Conservation (phyloP, 179 eudicot genomes). For the Beta corolliflora region DNA sequence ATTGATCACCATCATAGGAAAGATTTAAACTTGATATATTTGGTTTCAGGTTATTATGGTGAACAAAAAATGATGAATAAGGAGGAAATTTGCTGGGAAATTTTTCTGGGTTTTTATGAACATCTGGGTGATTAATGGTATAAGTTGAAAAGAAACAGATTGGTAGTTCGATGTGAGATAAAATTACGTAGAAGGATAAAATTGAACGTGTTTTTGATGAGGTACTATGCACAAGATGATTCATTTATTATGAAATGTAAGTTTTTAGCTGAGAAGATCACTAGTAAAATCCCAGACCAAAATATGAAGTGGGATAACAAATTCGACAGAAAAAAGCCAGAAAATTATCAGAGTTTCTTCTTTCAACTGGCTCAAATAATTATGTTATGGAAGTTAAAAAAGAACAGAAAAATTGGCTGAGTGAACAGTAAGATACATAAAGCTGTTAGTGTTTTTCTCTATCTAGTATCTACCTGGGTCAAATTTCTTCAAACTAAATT, state of each 20-base stretch:
- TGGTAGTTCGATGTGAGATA: constrained; percentile 23
- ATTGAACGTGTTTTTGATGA: constrained; percentile 11
- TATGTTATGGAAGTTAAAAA: too few species aligned
- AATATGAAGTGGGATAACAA: not conserved
- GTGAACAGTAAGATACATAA: too few species aligned
- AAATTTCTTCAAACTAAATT: too few species aligned
- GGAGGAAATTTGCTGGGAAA: constrained; percentile 11
- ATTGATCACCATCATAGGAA: not conserved
- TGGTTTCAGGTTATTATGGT: constrained; percentile 29
- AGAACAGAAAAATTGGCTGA: too few species aligned
- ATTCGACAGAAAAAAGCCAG: not conserved
- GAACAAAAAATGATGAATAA: constrained; percentile 27
- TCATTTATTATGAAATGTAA: constrained; percentile 1
- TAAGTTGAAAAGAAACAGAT: constrained; percentile 30
- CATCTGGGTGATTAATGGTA: constrained; percentile 19
- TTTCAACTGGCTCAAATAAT: too few species aligned
- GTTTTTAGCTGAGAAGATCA: not conserved
- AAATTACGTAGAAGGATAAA: not conserved
- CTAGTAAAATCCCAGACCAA: not conserved
- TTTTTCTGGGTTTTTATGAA: constrained; percentile 23
- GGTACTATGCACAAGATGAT: not conserved
- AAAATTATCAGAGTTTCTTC: too few species aligned
- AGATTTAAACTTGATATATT: not conserved
- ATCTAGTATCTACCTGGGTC: not conserved
- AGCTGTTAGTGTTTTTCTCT: too few species aligned